Evolutionary conservation across 352 stramenopile genomes (phyloP), one percentile per base, ranked within the genome.

Genomic region (Pythium insidiosum): DNA sequence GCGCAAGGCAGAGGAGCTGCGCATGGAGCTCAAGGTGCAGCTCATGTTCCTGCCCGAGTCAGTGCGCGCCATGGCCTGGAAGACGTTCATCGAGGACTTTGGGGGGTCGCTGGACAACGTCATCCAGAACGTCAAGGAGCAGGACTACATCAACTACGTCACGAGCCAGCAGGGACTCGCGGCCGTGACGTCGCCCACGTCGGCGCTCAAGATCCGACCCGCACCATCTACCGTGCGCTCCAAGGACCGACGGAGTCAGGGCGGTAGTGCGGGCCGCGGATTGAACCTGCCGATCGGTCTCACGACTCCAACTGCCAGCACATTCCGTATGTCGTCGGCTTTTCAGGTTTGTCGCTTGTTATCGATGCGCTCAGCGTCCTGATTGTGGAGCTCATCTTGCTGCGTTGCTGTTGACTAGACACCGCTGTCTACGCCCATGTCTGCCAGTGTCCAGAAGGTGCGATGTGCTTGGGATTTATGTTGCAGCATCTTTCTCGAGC

Each of bases 71-170:
- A 87, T 90, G 75, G 63, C 73, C 12, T 88, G 75, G 75, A 83
- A 80, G 52, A 86, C 68, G 30, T 87, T 90, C 50, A 80, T 75
- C 31, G 68, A 78, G n/a, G 73, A 88, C 51, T 88, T 82, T 55
- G 72, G 68, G 29, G 78, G 78, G 31, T 73, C 75, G 45, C 58
- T 90, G 21, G 60, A 78, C 42, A 85, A 82, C 48, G 74, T 73
- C 34, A 86, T 87, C 26, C 53, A 85, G 52, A 78, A 75, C 47
- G 70, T 85, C 44, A 62, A 66, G 40, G 40, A 62, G 18, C 53
- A 62, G 26, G 53, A 62, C 42, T 62, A 62, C 28, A 47, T 62
- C 33, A 53, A 56, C 33, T 62, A 45, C 42, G 21, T 62, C 29
- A 38, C 47, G 21, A 62, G 47, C 34, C 53, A 62, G 33, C 53